Percentiles rank a stretch among this genome's conserved stretches.
Evolutionary conservation across 306 rosid species (phyloP).

Genomic region (Trifolium dubium): DNA sequence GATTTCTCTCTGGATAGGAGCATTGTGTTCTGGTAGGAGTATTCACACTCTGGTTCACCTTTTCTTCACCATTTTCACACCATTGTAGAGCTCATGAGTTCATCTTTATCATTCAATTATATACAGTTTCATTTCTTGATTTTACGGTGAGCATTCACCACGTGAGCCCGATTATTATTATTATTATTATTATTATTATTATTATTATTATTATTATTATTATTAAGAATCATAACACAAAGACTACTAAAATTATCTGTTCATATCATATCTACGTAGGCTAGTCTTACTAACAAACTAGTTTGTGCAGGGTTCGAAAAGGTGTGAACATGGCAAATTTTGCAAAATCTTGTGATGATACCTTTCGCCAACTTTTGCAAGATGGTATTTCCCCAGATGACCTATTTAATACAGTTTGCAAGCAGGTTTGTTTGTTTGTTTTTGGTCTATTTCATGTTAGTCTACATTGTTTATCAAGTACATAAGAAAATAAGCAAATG

Average conservation of each 20-base stretch:
- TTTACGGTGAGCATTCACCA: too few species aligned
- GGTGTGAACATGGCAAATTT: constrained; percentile 51
- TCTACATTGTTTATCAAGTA: constrained; percentile 4
- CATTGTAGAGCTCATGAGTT: too few species aligned
- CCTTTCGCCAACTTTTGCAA: constrained; percentile 71
- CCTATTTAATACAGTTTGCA: constrained; percentile 79
- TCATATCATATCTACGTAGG: too few species aligned
- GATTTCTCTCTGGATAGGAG: too few species aligned
- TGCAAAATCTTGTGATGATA: constrained; percentile 88
- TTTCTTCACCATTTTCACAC: too few species aligned
- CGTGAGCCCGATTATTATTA: too few species aligned
- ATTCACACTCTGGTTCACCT: too few species aligned
- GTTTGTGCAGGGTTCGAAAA: constrained; percentile 71
- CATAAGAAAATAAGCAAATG: too few species aligned
- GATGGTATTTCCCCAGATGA: constrained; percentile 71
- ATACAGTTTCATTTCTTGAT: too few species aligned
- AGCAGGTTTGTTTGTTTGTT: constrained; percentile 61
- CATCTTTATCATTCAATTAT: too few species aligned
- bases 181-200: constrained; percentile 9
- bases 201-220: neutral
- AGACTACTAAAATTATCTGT: neutral
- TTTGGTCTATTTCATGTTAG: neutral
- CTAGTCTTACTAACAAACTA: neutral
- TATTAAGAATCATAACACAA: neutral
- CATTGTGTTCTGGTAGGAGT: too few species aligned